Evolutionary conservation across 2,329 filamentous ascomycete genomes (phyloP), one percentile per base, ranked within the genome.

Genomic region (Cryoendolithus antarcticus): DNA sequence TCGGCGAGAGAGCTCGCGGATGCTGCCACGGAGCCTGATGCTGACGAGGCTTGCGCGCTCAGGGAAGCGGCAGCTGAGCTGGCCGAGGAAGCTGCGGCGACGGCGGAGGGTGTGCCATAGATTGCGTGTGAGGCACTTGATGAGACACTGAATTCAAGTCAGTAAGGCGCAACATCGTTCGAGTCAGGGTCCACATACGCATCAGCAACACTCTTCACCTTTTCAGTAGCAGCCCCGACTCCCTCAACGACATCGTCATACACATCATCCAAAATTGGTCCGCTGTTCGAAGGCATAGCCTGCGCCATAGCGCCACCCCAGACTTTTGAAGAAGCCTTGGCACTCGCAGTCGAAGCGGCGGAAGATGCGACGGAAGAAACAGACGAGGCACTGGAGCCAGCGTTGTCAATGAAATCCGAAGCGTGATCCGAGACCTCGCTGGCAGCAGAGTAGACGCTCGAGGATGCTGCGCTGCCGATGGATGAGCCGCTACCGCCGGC

Each of bases 241-340:
- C 24, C 24, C 24, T 27, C 63, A 3, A 64, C 65, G 21, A 42
- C 45, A 28, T 55, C 51, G 28, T 64, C 62, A 13, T 59, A 43
- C 9, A 66, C 61, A 9, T 68, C 59, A 43, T 75, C 70, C 34
- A 75, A 55, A 28, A 71, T 60, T 15, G 66, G 62, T 39, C 63
- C 58, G 29, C 62, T 64, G 4, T 63, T 64, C 39, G 66, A 62
- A 9, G 66, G 63, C 34, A 72, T 54, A 29, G 64, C 56, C 49
- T 73, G 65, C 34, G 71, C 67, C 58, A 71, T 66, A 39, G 69
- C 67, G 52, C 72, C 64, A 51, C 67, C 69, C 50, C 67, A 73
- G 24, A 75, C 68, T 51, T 72, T 73, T 48, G 47, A 51, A 6
- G 49, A 47, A 1, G 45, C 49, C 24, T 48, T 42, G 6, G 38